These are phyloP conservation scores for Rhododendron ovatum DNA, from an alignment of 148 eudicot genomes.

Conservation along the genomic window DNA sequence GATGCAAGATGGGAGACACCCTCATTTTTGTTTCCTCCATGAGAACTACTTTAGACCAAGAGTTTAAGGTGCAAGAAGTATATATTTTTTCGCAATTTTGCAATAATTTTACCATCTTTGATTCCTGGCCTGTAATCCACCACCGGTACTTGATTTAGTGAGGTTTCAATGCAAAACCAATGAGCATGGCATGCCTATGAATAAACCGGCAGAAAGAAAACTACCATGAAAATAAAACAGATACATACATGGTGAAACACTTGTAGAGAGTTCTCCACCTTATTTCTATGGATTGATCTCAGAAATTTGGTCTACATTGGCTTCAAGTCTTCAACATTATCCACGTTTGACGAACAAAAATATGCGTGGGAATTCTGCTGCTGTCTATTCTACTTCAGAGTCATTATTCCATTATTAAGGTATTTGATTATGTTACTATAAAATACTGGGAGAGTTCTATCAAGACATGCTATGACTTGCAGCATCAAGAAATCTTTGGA, in stretches of 20 bases:
- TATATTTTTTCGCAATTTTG: neutral
- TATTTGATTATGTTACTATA: neutral
- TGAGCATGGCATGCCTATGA: neutral
- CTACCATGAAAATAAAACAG: neutral
- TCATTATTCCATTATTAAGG: neutral
- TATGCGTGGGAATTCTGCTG: neutral
- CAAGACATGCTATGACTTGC: neutral
- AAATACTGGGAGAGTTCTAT: neutral
- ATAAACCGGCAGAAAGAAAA: neutral
- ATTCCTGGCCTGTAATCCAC: neutral
- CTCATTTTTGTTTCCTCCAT: constrained; percentile 4
- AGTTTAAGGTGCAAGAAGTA: neutral
- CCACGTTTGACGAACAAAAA: neutral
- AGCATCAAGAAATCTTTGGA: neutral
- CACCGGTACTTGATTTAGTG: neutral
- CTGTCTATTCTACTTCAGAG: neutral
- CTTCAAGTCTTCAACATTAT: neutral
- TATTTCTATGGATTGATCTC: neutral
- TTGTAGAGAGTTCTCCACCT: neutral
- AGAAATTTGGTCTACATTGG: neutral
- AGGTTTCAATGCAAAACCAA: neutral
- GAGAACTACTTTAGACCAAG: neutral
- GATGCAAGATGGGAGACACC: constrained; percentile 3
- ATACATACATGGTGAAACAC: neutral
- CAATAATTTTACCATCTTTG: neutral